Percentiles rank a stretch among this genome's conserved stretches.
These are phyloP conservation scores for Neurospora africana DNA, from an alignment of 495 filamentous ascomycete genomes.

Conservation along the genomic window DNA sequence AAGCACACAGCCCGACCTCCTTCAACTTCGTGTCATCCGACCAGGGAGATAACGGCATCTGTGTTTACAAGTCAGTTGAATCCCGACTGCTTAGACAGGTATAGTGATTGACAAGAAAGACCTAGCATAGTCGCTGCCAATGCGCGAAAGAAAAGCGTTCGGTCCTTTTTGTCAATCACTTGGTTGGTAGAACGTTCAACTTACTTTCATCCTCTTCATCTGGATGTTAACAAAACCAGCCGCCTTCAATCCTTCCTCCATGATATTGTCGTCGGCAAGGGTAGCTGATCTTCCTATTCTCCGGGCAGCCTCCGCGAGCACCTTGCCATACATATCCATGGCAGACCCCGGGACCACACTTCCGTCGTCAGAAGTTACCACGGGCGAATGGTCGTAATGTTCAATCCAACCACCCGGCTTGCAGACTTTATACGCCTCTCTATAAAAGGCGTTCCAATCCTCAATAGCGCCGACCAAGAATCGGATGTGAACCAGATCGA, in stretches of 20 bases:
- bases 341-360: slow-evolving; percentile 3
- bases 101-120: background rate
- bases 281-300: slow-evolving; percentile 7
- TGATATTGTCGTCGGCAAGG: slow-evolving; percentile 17
- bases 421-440: slow-evolving; percentile 21
- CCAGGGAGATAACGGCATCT: background rate
- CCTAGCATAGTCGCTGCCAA: too few relatives aligned
- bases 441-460: slow-evolving; percentile 38
- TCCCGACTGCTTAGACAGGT: background rate
- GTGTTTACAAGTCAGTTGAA: background rate
- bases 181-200: background rate
- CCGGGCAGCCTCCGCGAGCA: slow-evolving; percentile 8
- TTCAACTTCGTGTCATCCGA: background rate
- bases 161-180: background rate
- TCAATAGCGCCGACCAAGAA: slow-evolving; percentile 38
- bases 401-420: slow-evolving; percentile 20
- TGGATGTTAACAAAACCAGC: slow-evolving; percentile 19
- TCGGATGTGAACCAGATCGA: slow-evolving; percentile 53
- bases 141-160: too few relatives aligned
- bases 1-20: background rate
- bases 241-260: slow-evolving; percentile 28
- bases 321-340: slow-evolving; percentile 12
- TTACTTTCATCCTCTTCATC: background rate
- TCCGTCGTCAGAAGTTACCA: slow-evolving; percentile 13
- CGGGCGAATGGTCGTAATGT: slow-evolving; percentile 15